Percentiles rank a stretch among this genome's conserved stretches.
Evolutionary conservation across 768 basidiomycete species (phyloP).

Genomic region (Amanita rubescens): DNA sequence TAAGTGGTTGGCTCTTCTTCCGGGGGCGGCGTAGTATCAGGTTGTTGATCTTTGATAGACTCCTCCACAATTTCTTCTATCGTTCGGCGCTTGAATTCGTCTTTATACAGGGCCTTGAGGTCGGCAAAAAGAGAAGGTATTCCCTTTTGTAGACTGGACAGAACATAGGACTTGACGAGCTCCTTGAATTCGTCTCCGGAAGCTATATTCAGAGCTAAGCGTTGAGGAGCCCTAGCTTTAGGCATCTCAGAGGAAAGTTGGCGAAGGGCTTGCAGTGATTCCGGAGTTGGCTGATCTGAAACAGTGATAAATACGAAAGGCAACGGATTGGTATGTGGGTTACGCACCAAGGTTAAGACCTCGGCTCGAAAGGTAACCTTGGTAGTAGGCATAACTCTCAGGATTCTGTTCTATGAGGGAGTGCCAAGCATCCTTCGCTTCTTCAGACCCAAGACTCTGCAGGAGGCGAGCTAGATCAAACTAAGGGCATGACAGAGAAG

Average conservation of each 20-base stretch:
- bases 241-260: conserved; percentile 59
- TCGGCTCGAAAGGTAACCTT: conserved; percentile 58
- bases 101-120: conserved; percentile 74
- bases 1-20: conserved; percentile 68
- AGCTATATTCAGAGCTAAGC: conserved; percentile 66
- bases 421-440: conserved; percentile 79
- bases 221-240: conserved; percentile 59
- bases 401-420: conserved; percentile 79
- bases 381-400: conserved; percentile 77
- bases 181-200: conserved; percentile 61
- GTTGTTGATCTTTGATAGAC: conserved; percentile 20
- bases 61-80: conserved; percentile 67
- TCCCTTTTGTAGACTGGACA: conserved; percentile 68
- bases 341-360: conserved; percentile 58
- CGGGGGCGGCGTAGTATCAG: conserved; percentile 15
- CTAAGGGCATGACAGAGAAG: conserved; percentile 8
- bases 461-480: conserved; percentile 60
- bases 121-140: conserved; percentile 92
- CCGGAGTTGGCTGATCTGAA: conserved; percentile 40
- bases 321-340: not conserved
- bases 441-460: conserved; percentile 53
- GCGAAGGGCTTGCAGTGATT: conserved; percentile 50
- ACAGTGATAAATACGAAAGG: conserved; percentile 16
- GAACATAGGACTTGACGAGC: conserved; percentile 60
- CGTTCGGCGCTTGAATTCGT: conserved; percentile 52